phyloP scores from a whole-genome alignment of 2,329 filamentous ascomycete species.

The Aureobasidium pullulans region DNA sequence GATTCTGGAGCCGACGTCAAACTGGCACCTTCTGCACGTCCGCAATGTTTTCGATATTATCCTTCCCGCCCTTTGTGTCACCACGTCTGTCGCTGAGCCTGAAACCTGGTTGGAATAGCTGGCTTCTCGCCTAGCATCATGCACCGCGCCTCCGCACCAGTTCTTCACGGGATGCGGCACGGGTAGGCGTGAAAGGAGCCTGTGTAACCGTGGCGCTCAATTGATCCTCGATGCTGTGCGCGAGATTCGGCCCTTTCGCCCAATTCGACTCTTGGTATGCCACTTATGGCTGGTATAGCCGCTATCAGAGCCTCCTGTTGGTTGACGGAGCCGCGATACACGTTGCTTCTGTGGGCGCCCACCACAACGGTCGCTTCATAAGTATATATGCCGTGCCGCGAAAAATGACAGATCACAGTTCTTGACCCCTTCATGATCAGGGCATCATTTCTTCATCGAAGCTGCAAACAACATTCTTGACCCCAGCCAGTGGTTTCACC shows the following conservation, averaged over 20 bases:
- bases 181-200: neutral
- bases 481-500: slow-evolving; percentile 9
- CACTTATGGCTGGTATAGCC: neutral
- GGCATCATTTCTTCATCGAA: neutral
- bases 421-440: neutral
- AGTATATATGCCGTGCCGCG: slow-evolving; percentile 9
- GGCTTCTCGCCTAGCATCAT: slow-evolving; percentile 5
- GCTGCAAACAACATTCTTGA: neutral
- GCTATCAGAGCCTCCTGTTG: neutral
- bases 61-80: neutral
- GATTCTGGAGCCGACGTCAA: slow-evolving; percentile 5
- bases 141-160: slow-evolving; percentile 7
- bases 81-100: neutral
- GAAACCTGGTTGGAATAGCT: slow-evolving; percentile 12
- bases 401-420: slow-evolving; percentile 9
- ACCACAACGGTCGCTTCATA: neutral
- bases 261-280: neutral
- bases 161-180: slow-evolving; percentile 12
- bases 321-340: neutral
- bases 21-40: slow-evolving; percentile 2
- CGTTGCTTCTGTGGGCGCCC: neutral
- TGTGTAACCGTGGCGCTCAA: neutral
- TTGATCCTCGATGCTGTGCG: neutral
- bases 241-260: slow-evolving; percentile 3
- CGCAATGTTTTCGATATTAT: neutral